These are phyloP conservation scores for Medicago lupulina DNA, from an alignment of 306 rosid species.

Conservation along the genomic window DNA sequence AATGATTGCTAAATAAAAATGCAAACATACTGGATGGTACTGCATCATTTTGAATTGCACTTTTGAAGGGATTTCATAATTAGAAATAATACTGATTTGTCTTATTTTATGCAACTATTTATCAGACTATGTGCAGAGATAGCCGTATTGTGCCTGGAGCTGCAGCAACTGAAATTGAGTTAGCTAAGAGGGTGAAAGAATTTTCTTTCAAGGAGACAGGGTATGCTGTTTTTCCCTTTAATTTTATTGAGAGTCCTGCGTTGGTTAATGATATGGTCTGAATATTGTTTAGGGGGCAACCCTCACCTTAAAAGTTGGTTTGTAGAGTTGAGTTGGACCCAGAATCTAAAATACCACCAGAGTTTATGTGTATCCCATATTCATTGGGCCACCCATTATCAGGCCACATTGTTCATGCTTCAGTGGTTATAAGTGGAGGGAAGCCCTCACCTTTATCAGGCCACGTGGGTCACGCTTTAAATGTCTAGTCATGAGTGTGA, in stretches of 20 bases:
- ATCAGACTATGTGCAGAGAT: conserved; percentile 92
- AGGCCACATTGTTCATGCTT: neutral
- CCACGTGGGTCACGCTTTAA: neutral
- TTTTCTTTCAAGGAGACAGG: conserved; percentile 91
- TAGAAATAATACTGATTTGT: conserved; percentile 14
- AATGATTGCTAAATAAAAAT: neutral
- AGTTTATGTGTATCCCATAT: too few species aligned
- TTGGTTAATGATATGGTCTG: neutral
- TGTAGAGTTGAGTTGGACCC: neutral
- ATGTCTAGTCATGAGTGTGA: neutral
- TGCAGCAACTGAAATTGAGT: conserved; percentile 94
- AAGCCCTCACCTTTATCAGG: neutral
- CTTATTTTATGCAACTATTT: conserved; percentile 35
- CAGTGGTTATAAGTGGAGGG: neutral
- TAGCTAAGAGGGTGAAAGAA: conserved; percentile 85
- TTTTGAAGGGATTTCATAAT: conserved; percentile 5
- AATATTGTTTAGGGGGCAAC: neutral
- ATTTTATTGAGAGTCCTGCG: neutral
- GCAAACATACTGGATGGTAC: neutral
- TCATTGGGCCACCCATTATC: neutral
- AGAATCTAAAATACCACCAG: neutral
- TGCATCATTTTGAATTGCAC: conserved; percentile 19
- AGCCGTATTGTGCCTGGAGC: conserved; percentile 94
- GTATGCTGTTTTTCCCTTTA: conserved; percentile 46
- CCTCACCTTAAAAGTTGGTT: neutral